Conservation (phyloP, 495 filamentous ascomycete genomes). For the Sordaria brevicollis region DNA sequence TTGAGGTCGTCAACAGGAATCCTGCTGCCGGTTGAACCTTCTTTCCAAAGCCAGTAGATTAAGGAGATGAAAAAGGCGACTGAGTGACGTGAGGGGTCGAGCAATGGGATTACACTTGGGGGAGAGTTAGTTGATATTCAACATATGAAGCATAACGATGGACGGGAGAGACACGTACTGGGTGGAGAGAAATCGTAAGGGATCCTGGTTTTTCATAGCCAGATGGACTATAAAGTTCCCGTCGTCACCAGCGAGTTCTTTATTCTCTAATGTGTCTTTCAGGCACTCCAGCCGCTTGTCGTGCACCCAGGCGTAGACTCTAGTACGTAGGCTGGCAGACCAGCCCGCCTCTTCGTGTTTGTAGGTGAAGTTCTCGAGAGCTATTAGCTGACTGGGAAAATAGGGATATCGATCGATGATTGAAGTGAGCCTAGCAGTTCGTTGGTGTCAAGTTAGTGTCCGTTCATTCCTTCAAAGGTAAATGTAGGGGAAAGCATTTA, state of each 20-base stretch:
- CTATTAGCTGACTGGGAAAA: not conserved
- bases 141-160: not conserved
- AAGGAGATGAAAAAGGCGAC: not conserved
- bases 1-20: not conserved
- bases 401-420: not conserved
- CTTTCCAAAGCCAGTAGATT: not conserved
- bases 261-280: not conserved
- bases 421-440: not conserved
- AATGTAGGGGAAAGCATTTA: too few species aligned
- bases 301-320: not conserved
- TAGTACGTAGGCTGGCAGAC: not conserved
- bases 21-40: not conserved
- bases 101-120: not conserved
- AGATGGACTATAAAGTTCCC: not conserved
- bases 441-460: not conserved
- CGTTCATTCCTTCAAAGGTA: not conserved
- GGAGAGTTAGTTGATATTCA: not conserved
- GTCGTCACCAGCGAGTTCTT: not conserved
- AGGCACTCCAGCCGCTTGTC: not conserved
- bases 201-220: not conserved
- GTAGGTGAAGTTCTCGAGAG: not conserved
- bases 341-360: not conserved
- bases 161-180: not conserved
- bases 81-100: not conserved
- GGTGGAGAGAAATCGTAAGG: not conserved